Conservation (phyloP, 768 basidiomycete species). For the Kondoa subrosea region DNA sequence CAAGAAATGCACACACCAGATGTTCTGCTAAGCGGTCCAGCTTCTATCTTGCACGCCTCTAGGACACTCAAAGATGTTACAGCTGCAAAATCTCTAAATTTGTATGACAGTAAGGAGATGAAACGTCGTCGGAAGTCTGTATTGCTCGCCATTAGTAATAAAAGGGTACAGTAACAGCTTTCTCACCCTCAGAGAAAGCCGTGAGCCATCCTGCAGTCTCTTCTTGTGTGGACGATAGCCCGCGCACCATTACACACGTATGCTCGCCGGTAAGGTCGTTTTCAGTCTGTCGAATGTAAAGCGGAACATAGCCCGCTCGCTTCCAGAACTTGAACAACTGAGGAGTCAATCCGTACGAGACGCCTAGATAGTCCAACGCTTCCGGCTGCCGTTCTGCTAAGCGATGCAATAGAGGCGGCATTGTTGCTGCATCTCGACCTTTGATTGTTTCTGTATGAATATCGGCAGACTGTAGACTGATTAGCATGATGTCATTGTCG, state of each 20-base stretch:
- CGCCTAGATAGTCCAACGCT: constrained; percentile 78
- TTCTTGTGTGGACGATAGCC: constrained; percentile 38
- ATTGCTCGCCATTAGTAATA: background rate
- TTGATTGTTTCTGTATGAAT: constrained; percentile 60
- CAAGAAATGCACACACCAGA: constrained; percentile 25
- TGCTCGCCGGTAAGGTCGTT: constrained; percentile 95
- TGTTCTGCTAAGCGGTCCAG: constrained; percentile 10
- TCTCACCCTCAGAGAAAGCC: constrained; percentile 25
- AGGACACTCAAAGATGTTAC: constrained; percentile 72
- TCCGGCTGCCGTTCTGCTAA: constrained; percentile 81
- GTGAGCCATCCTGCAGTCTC: background rate
- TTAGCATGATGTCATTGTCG: background rate
- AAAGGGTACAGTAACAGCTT: background rate
- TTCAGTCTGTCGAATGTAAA: constrained; percentile 81
- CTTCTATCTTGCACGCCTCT: constrained; percentile 52
- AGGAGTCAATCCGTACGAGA: constrained; percentile 84
- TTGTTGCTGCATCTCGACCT: constrained; percentile 52
- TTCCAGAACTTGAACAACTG: constrained; percentile 91
- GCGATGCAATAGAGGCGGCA: constrained; percentile 85
- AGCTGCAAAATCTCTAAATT: constrained; percentile 82
- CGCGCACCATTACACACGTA: constrained; percentile 84
- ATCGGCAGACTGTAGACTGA: constrained; percentile 36
- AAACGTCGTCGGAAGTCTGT: constrained; percentile 85
- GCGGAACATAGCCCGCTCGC: constrained; percentile 69
- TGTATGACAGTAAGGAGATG: constrained; percentile 73